These are phyloP conservation scores for Coemansia sp. DNA, from an alignment of 192 early-diverging fungal genomes.

Conservation along the genomic window DNA sequence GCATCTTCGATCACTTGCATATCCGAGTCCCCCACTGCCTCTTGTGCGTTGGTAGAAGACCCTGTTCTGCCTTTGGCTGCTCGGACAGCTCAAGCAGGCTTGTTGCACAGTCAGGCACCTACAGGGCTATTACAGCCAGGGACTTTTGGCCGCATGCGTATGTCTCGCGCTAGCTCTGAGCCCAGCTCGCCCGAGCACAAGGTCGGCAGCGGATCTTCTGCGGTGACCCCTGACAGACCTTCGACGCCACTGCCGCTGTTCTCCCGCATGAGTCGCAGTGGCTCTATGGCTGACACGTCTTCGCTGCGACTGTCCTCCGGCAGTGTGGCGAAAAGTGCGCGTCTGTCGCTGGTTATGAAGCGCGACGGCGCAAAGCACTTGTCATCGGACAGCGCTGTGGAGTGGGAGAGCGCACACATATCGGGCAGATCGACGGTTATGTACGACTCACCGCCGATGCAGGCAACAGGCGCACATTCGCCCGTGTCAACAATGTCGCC, in stretches of 20 bases:
- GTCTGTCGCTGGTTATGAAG: not conserved
- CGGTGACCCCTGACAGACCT: conserved; percentile 2
- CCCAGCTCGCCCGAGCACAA: not conserved
- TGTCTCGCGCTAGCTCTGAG: not conserved
- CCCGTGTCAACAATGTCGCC: conserved; percentile 34
- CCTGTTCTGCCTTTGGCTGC: conserved; percentile 12
- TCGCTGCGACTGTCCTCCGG: conserved; percentile 1
- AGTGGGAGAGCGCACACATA: conserved; percentile 24
- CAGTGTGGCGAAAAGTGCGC: not conserved
- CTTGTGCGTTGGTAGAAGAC: not conserved
- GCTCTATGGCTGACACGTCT: conserved; percentile 15
- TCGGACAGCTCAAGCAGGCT: not conserved
- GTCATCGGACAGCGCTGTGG: conserved; percentile 20
- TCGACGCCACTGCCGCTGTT: not conserved
- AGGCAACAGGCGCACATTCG: conserved; percentile 9
- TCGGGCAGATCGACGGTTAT: conserved; percentile 40
- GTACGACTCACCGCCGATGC: conserved; percentile 27
- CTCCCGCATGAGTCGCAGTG: not conserved
- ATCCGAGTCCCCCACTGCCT: not conserved
- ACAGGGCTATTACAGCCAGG: not conserved
- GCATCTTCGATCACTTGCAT: conserved; percentile 4
- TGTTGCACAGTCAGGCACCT: not conserved
- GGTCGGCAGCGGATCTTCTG: not conserved
- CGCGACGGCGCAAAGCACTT: conserved; percentile 18
- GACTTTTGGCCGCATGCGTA: not conserved